Evolutionary conservation across 2,329 filamentous ascomycete genomes (phyloP).

Genomic region (Diplodia intermedia): DNA sequence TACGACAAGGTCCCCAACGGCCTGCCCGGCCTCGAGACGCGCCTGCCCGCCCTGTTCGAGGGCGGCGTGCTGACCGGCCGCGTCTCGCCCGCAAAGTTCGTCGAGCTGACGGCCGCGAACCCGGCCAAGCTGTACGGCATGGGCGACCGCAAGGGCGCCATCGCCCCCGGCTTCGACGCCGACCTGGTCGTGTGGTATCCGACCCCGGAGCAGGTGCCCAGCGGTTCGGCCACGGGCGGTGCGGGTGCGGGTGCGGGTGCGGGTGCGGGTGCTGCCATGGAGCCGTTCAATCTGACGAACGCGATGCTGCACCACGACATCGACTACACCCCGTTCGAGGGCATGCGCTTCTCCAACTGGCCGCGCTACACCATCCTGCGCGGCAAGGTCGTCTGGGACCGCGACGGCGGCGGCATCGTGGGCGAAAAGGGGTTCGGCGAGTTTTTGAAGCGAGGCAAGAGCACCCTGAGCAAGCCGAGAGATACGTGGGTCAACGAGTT

Average conservation of each 20-base stretch:
- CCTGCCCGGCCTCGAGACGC: constrained; percentile 53
- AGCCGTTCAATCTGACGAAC: constrained; percentile 58
- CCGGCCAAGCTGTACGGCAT: constrained; percentile 62
- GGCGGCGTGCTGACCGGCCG: constrained; percentile 37
- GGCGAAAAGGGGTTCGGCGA: constrained; percentile 58
- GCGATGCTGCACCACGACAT: constrained; percentile 66
- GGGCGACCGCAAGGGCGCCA: constrained; percentile 58
- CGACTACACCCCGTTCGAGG: constrained; percentile 69
- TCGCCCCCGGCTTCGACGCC: constrained; percentile 61
- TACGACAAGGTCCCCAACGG: constrained; percentile 55
- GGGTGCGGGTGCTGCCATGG: constrained; percentile 45
- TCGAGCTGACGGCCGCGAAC: constrained; percentile 54
- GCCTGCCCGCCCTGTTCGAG: constrained; percentile 51
- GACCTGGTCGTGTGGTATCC: constrained; percentile 67
- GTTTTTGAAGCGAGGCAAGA: constrained; percentile 56
- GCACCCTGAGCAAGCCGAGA: constrained; percentile 40
- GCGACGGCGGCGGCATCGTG: constrained; percentile 59
- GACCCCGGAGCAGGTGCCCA: constrained; percentile 46
- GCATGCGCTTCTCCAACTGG: constrained; percentile 64
- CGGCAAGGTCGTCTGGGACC: constrained; percentile 65
- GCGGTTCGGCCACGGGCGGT: constrained; percentile 43
- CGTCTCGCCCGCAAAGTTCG: constrained; percentile 48
- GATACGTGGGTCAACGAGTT: constrained; percentile 13
- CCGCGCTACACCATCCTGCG: constrained; percentile 66
- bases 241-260: constrained; percentile 52